A percentile compares a stretch with the other conserved stretches of the same genome.
These are phyloP conservation scores for Rosa hybrid DNA, from an alignment of 331 rosid species.

Conservation along the genomic window DNA sequence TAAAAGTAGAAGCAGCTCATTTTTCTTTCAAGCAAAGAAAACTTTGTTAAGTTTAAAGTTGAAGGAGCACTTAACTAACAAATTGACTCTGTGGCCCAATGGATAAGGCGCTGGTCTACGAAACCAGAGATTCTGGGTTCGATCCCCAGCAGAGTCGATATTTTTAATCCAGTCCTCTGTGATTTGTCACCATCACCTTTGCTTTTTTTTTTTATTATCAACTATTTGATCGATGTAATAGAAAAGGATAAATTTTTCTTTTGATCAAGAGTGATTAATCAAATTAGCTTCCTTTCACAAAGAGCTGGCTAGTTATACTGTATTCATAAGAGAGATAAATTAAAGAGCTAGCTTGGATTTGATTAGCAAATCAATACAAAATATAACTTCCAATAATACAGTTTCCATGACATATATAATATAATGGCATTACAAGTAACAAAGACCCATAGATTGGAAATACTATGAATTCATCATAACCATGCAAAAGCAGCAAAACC, in stretches of 20 bases:
- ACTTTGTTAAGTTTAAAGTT: no score
- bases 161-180: no score
- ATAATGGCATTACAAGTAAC: background rate
- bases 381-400: background rate
- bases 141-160: conserved; percentile 48
- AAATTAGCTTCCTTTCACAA: background rate
- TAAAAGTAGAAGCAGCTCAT: no score
- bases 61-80: background rate
- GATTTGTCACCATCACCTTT: no score
- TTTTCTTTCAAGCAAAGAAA: no score
- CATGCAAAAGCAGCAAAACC: background rate
- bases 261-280: background rate
- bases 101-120: conserved; percentile 59
- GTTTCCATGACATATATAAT: background rate
- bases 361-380: background rate
- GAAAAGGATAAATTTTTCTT: no score
- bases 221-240: no score
- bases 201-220: no score
- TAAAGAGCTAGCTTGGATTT: background rate
- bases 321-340: no score
- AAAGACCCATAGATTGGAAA: background rate
- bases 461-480: background rate
- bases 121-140: conserved; percentile 56
- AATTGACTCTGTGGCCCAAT: conserved; percentile 46
- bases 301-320: background rate